Base-by-base conservation (phyloP, 2,329 filamentous ascomycete species). In the Cercospora citrullina region DNA sequence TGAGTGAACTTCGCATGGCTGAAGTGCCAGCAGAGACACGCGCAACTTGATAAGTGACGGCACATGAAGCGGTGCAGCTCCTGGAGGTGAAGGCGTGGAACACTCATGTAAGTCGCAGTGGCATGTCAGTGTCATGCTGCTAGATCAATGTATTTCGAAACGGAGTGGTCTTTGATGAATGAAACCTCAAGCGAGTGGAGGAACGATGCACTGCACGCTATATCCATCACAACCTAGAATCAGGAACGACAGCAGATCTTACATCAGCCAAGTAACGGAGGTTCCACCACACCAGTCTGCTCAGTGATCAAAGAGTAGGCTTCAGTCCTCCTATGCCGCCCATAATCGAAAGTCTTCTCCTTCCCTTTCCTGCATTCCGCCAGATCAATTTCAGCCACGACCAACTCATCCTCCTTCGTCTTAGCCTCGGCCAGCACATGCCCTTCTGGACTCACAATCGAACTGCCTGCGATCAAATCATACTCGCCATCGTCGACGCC, bases 401-500 rank as follows among this genome's bases (percentile, higher is more conserved):
- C 77, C 64, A 86, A 70, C 77, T 86, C 84, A 71, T 87, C 84
- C 9, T 69, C 80, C 42, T 80, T 82, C 1, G 80, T 83, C 71
- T 79, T 80, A 10, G 82, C 80, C 76, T 86, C 83, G 0, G 82
- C 84, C n/a, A 87, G 72, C 5, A 85, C 79, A 71, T 82, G 80
- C 6, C 84, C 84, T 64, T 84, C 79, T 0, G 84, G 84, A 65
- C 79, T 80, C 16, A 83, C 79, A 66, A 86, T 85, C 67, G 80
- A 79, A 64, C 81, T 84, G 5, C 83, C 84, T 6, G 77, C 84
- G 60, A 86, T 84, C 64, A 86, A 76, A 62, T 82, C 79, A 69
- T 80, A 82, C 68, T 81, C 80, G n/a, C 82, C 82, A 72, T 86
- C 84, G 71, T 86, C 85, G 5, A 81, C 69, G 4, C 85, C 85